Base-by-base conservation (phyloP, 2,329 filamentous ascomycete species). In the Curvularia sp. region DNA sequence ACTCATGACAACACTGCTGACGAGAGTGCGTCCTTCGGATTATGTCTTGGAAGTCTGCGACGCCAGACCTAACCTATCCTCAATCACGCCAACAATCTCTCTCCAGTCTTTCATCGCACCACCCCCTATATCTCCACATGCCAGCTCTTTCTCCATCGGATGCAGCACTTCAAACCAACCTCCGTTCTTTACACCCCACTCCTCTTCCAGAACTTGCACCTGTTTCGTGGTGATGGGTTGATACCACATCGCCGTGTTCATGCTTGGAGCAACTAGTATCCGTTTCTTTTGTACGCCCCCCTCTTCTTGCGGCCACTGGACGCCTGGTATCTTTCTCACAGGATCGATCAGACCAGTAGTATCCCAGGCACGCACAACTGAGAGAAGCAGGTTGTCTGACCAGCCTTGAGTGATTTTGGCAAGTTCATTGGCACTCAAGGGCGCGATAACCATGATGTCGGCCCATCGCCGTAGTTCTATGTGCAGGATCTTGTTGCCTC, bases 171-270 rank as follows among this genome's bases (percentile, higher is more conserved):
- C 88, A 64, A 95, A 84, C 89, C 82, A 84, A 2, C 74, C 75
- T 13, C 73, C 72, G 35, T 74, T 75, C 46, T 65, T 64, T 8
- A 71, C 67, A 5, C 88, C 89, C 92, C 93, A 97, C 57, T 93
- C 90, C 48, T 89, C 84, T 62, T 88, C 84, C 47, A 97, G 79
- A 0, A 90, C 80, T 41, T 79, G 79, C 38, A 97, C 78, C 63
- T 97, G 92, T 62, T 85, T 86, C 49, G 79, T 83, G 0, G 93
- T 97, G 46, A 96, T 81, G 1, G 93, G 93, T 73, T 97, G 92
- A 55, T 83, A 82, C 89, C 91, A 96, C 93, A 97, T 97, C 4
- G 89, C 88, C 24, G 87, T 92, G 75, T 97, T 97, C 92, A 97
- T 96, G 30, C 90, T 88, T 1, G 89, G 88, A 2, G 90, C 90